Evolutionary conservation across 1,139 yeast genomes (phyloP).

Genomic region (Kodamaea sp.): DNA sequence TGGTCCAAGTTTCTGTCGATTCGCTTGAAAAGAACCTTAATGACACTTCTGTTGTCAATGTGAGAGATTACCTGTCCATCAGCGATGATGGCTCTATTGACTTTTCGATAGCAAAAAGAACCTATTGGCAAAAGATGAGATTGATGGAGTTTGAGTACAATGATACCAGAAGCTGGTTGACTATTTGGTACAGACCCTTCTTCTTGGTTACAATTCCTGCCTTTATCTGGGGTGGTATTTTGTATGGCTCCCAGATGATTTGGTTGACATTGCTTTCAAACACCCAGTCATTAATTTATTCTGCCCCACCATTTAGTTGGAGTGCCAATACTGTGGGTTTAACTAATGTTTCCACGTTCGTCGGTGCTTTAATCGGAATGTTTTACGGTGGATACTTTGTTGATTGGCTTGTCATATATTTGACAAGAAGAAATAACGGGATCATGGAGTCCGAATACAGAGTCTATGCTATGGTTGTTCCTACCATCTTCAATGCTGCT

Average conservation of each 20-base stretch:
- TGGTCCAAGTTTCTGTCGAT: conserved; percentile 1
- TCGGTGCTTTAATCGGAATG: conserved; percentile 44
- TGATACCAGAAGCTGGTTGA: conserved; percentile 42
- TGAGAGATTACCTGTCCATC: conserved; percentile 7
- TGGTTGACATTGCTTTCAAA: conserved; percentile 49
- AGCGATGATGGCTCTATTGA: conserved; percentile 11
- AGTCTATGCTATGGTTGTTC: conserved; percentile 42
- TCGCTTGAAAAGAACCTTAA: conserved; percentile 4
- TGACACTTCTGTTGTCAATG: conserved; percentile 1
- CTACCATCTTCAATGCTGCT: conserved; percentile 40
- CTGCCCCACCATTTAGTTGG: conserved; percentile 38
- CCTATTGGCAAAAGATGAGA: conserved; percentile 37
- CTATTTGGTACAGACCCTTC: conserved; percentile 43
- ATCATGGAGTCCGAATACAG: conserved; percentile 45
- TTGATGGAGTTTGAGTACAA: conserved; percentile 39
- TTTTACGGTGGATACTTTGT: conserved; percentile 44
- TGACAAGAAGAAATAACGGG: conserved; percentile 40
- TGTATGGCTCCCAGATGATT: conserved; percentile 65
- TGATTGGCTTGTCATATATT: conserved; percentile 38
- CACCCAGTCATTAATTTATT: conserved; percentile 45
- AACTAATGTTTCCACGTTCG: conserved; percentile 42
- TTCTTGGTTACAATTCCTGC: conserved; percentile 54
- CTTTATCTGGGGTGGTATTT: conserved; percentile 60
- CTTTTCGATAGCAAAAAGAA: conserved; percentile 25
- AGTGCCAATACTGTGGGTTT: conserved; percentile 38